These are phyloP conservation scores for Hyphochytrium catenoides DNA, from an alignment of 352 stramenopile genomes.

Conservation along the genomic window DNA sequence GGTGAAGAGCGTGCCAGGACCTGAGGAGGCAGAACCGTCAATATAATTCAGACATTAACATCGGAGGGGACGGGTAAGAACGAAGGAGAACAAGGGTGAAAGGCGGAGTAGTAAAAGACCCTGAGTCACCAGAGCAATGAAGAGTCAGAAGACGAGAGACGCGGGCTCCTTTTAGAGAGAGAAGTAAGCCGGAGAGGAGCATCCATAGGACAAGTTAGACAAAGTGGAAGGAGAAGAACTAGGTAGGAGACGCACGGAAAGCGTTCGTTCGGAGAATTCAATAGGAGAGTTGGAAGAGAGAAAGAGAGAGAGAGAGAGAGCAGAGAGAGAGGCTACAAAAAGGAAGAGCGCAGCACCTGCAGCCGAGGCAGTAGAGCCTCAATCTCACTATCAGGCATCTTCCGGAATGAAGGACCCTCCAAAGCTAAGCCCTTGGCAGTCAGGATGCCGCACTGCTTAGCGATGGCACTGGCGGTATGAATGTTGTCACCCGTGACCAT, in stretches of 20 bases:
- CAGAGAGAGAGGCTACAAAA: too few relatives aligned
- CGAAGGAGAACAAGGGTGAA: too few relatives aligned
- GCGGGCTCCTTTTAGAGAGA: constrained; percentile 16
- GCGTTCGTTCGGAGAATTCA: too few relatives aligned
- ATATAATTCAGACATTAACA: constrained; percentile 22
- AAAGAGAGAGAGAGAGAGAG: too few relatives aligned
- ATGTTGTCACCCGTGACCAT: constrained; percentile 99
- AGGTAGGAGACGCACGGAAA: too few relatives aligned
- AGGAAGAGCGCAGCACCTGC: constrained; percentile 19
- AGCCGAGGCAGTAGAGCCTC: constrained; percentile 30
- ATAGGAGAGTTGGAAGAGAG: too few relatives aligned
- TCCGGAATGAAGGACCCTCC: constrained; percentile 72
- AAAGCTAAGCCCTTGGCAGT: constrained; percentile 60
- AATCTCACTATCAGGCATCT: constrained; percentile 34
- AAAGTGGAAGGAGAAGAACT: too few relatives aligned
- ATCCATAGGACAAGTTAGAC: background rate
- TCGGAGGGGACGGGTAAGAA: too few relatives aligned
- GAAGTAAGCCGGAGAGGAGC: background rate
- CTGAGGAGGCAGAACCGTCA: constrained; percentile 23
- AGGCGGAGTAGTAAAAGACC: too few relatives aligned
- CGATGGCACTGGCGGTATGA: constrained; percentile 88
- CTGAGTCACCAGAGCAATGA: too few relatives aligned
- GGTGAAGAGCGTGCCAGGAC: constrained; percentile 81
- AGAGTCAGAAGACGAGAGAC: too few relatives aligned
- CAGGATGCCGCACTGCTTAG: constrained; percentile 85